These are phyloP conservation scores for Phytopythium cucurbitacearum DNA, from an alignment of 352 stramenopile species.

Conservation along the genomic window DNA sequence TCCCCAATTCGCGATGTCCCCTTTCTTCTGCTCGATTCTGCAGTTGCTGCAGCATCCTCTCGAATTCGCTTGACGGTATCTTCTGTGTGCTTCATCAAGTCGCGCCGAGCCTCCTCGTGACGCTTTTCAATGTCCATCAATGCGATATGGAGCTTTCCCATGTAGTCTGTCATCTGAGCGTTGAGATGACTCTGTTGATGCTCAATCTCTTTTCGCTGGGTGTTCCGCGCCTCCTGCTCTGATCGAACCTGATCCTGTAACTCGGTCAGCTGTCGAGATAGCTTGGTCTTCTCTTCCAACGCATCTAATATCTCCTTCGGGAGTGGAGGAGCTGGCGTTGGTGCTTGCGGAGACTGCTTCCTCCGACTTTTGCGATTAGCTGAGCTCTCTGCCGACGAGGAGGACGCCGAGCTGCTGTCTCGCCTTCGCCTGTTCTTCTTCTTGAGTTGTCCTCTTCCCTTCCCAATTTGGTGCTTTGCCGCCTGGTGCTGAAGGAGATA, in stretches of 20 bases:
- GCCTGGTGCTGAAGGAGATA: slow-evolving; percentile 73
- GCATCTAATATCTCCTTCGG: slow-evolving; percentile 40
- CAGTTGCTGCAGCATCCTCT: slow-evolving; percentile 24
- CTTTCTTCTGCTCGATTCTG: slow-evolving; percentile 14
- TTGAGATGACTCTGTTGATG: slow-evolving; percentile 50
- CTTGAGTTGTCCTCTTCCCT: slow-evolving; percentile 12
- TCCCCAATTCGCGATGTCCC: slow-evolving; percentile 25
- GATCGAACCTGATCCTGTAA: slow-evolving; percentile 50
- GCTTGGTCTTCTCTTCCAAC: slow-evolving; percentile 49
- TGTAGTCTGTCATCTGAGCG: slow-evolving; percentile 44
- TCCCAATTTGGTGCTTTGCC: slow-evolving; percentile 36
- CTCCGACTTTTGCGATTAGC: no score
- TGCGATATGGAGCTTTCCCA: slow-evolving; percentile 52
- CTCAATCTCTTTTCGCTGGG: slow-evolving; percentile 38
- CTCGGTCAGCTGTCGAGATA: slow-evolving; percentile 47
- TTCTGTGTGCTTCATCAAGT: slow-evolving; percentile 63
- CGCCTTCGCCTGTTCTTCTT: slow-evolving; percentile 16
- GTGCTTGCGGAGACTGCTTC: neutral
- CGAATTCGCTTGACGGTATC: slow-evolving; percentile 42
- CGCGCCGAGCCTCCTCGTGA: slow-evolving; percentile 51
- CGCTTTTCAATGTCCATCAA: slow-evolving; percentile 66
- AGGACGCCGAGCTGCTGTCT: slow-evolving; percentile 4
- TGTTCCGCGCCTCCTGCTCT: slow-evolving; percentile 44
- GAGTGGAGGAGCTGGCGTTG: slow-evolving; percentile 3
- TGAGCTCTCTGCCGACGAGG: slow-evolving; percentile 2